Evolutionary conservation across 768 basidiomycete genomes (phyloP), one percentile per base, ranked within the genome.

Genomic region (Russula emetica): DNA sequence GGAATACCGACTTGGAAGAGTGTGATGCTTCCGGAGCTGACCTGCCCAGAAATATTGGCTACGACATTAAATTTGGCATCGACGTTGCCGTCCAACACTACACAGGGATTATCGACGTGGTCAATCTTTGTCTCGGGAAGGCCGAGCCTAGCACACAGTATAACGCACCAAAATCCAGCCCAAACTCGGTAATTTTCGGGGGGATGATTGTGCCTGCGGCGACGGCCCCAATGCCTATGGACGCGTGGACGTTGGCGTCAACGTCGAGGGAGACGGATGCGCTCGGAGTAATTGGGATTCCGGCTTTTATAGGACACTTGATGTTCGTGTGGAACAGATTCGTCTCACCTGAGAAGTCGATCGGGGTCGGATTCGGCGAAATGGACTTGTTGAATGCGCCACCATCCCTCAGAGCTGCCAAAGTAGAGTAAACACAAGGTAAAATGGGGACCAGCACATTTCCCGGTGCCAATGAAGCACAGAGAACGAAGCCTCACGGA

Each of bases 71-170:
- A 42, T 36, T 42, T 38, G 8, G 26, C 40, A 5, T 55, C 40
- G 16, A 55, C 40, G 26, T 40, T 55, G 8, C 55, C 40, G 38
- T 28, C 40, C 38, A 55, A n/a, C 24, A 6, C 55, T 42, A 42
- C 11, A 28, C 24, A 28, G 14, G 20, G 26, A 55, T 42, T 44
- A 16, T 44, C 10, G 72, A 72, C n/a, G 76, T 74, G 6, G 22
- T 61, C 34, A 30, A 36, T 13, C 49, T 44, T 44, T 44, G 42
- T 44, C 42, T 20, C n/a, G 38, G 34, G 34, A 36, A 36, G 3
- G 38, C 38, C 5, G 38, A 42, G 40, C 40, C 40, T 16, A 42
- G 18, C 42, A 14, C 40, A 3, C 30, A 34, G 14, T 13, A 38
- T 42, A 22, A 20, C 64, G 16, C 10, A 66, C 64, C 64, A 26